Evolutionary conservation across 768 basidiomycete genomes (phyloP).

Genomic region (Psilocybe tampanensis): DNA sequence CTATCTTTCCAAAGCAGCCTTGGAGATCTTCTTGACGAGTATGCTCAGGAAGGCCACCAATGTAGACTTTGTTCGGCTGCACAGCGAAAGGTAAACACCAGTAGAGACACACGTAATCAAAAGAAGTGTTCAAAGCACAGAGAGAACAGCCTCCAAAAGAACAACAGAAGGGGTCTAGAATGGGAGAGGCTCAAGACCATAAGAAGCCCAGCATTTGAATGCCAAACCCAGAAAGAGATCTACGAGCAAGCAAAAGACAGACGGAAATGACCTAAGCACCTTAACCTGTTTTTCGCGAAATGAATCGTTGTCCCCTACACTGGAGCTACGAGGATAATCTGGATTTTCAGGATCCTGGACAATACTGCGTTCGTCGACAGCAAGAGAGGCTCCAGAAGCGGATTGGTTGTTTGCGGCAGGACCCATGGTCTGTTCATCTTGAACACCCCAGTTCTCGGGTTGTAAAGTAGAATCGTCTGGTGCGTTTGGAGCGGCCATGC

Average conservation of each 20-base stretch:
- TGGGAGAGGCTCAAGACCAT: slow-evolving; percentile 37
- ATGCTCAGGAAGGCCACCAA: slow-evolving; percentile 86
- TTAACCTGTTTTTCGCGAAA: slow-evolving; percentile 81
- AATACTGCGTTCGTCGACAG: slow-evolving; percentile 46
- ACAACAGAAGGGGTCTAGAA: slow-evolving; percentile 39
- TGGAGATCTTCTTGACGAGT: slow-evolving; percentile 85
- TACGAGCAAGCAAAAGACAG: slow-evolving; percentile 40
- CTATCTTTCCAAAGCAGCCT: slow-evolving; percentile 86
- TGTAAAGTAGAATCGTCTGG: slow-evolving; percentile 34
- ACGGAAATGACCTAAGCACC: slow-evolving; percentile 76
- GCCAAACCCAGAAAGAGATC: slow-evolving; percentile 36
- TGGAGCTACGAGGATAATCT: slow-evolving; percentile 55
- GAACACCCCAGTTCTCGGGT: slow-evolving; percentile 52
- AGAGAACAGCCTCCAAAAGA: slow-evolving; percentile 43
- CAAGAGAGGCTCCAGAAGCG: slow-evolving; percentile 46
- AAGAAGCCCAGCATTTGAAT: slow-evolving; percentile 40
- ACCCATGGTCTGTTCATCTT: slow-evolving; percentile 49
- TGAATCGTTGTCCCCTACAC: slow-evolving; percentile 49
- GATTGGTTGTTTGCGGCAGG: slow-evolving; percentile 45
- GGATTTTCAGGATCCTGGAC: slow-evolving; percentile 51
- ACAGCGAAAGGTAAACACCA: slow-evolving; percentile 72
- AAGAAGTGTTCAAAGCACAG: slow-evolving; percentile 49
- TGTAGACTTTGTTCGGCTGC: slow-evolving; percentile 93
- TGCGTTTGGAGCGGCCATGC: slow-evolving; percentile 35
- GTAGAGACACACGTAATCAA: slow-evolving; percentile 56